Percentiles rank a stretch among this genome's conserved stretches.
phyloP scores from a whole-genome alignment of 2,329 filamentous ascomycete species.

The Calonectria pteridis region DNA sequence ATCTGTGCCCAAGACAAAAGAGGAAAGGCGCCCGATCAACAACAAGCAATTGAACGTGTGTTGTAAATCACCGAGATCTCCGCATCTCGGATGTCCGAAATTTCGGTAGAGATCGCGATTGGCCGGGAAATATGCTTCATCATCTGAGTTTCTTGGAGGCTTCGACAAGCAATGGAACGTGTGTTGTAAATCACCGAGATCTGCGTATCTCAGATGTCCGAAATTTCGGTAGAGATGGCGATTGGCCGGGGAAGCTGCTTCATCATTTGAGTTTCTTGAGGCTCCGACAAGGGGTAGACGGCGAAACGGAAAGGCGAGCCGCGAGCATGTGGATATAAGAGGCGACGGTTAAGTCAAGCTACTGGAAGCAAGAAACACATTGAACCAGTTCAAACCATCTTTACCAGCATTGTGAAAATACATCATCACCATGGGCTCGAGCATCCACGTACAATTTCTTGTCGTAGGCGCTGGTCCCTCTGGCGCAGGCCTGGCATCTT shows the following conservation, averaged over 20 bases:
- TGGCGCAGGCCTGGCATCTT: constrained; percentile 66
- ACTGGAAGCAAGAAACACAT: background rate
- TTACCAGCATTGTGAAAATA: background rate
- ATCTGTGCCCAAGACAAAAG: background rate
- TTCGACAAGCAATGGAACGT: background rate
- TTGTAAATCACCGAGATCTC: background rate
- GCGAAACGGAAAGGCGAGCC: no score
- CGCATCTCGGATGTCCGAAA: background rate
- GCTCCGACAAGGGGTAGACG: no score
- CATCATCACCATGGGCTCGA: background rate
- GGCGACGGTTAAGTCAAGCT: background rate
- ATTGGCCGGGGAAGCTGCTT: background rate
- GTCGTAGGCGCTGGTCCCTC: constrained; percentile 67
- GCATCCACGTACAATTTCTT: constrained; percentile 47
- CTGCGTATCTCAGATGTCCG: background rate
- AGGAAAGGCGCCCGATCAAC: background rate
- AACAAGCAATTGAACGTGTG: background rate
- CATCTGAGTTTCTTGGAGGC: no score
- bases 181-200: background rate
- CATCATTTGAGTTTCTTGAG: no score
- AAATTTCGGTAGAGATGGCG: background rate
- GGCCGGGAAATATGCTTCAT: background rate
- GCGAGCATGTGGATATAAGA: background rate
- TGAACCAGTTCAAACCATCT: background rate
- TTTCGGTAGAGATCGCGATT: background rate